These are phyloP conservation scores for Aaosphaeria arxii DNA, from an alignment of 2,329 filamentous ascomycete species.

Conservation along the genomic window DNA sequence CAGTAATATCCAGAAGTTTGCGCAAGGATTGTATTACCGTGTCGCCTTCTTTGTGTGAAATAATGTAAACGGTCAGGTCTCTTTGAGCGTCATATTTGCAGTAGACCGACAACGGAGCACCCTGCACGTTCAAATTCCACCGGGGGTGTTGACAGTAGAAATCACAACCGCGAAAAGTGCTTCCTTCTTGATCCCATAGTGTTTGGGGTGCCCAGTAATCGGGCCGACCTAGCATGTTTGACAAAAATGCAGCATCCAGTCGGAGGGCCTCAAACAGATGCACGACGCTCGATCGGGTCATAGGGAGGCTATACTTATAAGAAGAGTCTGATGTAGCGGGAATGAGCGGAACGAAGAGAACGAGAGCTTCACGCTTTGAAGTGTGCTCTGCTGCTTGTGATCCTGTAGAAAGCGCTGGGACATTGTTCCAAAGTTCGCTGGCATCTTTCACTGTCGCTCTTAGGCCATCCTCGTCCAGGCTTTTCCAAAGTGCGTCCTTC, in stretches of 20 bases:
- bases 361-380: neutral
- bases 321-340: neutral
- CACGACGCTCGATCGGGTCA: slow-evolving; percentile 2
- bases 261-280: slow-evolving; percentile 5
- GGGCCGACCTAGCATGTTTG: slow-evolving; percentile 9
- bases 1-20: neutral
- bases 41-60: slow-evolving; percentile 10
- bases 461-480: neutral
- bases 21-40: slow-evolving; percentile 5
- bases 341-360: neutral
- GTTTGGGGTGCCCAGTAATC: slow-evolving; percentile 11
- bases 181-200: slow-evolving; percentile 7
- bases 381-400: neutral
- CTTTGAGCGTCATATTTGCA: slow-evolving; percentile 8
- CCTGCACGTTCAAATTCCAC: slow-evolving; percentile 14
- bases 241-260: slow-evolving; percentile 6
- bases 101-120: slow-evolving; percentile 13
- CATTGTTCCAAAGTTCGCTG: neutral
- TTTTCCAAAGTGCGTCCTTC: neutral
- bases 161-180: slow-evolving; percentile 7
- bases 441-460: neutral
- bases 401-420: neutral
- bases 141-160: slow-evolving; percentile 16
- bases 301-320: neutral
- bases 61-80: slow-evolving; percentile 9